These are phyloP conservation scores for Solanum aculeatissimum DNA, from an alignment of 305 asterid genomes.

Conservation along the genomic window DNA sequence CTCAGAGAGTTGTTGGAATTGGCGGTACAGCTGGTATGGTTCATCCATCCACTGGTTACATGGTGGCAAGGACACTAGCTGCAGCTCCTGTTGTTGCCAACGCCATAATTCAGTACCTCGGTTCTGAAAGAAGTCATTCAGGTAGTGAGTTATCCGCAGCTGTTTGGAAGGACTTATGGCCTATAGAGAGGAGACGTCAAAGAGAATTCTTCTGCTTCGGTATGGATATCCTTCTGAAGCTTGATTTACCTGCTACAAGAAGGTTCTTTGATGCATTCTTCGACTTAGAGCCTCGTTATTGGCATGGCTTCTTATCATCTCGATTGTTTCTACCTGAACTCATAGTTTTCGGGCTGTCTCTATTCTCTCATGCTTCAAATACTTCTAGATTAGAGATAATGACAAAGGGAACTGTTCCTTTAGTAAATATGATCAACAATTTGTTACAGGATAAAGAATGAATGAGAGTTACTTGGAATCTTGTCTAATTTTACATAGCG, in stretches of 20 bases:
- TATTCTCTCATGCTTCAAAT: conserved; percentile 59
- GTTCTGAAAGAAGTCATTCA: conserved; percentile 24
- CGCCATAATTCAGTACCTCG: conserved; percentile 61
- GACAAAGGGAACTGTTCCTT: conserved; percentile 80
- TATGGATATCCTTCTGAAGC: conserved; percentile 85
- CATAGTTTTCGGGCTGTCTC: conserved; percentile 25
- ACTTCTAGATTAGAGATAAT: conserved; percentile 78
- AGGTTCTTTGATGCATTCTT: conserved; percentile 82
- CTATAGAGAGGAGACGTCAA: conserved; percentile 86
- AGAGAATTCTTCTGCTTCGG: conserved; percentile 95
- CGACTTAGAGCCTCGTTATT: conserved; percentile 78
- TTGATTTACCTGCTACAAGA: conserved; percentile 70
- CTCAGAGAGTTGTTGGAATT: conserved; percentile 82
- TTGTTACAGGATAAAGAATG: conserved; percentile 62
- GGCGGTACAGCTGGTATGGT: conserved; percentile 99
- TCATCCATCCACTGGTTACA: conserved; percentile 93
- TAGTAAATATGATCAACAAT: conserved; percentile 70
- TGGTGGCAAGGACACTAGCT: conserved; percentile 93
- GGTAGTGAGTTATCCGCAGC: conserved; percentile 49
- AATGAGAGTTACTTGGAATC: conserved; percentile 12
- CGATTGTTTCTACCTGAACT: conserved; percentile 66
- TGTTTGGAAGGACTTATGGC: conserved; percentile 96
- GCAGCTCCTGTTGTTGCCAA: conserved; percentile 88
- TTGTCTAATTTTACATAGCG: background rate
- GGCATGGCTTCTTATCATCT: conserved; percentile 95